These are phyloP conservation scores for Phytophthora boehmeriae DNA, from an alignment of 352 stramenopile genomes.

Conservation along the genomic window DNA sequence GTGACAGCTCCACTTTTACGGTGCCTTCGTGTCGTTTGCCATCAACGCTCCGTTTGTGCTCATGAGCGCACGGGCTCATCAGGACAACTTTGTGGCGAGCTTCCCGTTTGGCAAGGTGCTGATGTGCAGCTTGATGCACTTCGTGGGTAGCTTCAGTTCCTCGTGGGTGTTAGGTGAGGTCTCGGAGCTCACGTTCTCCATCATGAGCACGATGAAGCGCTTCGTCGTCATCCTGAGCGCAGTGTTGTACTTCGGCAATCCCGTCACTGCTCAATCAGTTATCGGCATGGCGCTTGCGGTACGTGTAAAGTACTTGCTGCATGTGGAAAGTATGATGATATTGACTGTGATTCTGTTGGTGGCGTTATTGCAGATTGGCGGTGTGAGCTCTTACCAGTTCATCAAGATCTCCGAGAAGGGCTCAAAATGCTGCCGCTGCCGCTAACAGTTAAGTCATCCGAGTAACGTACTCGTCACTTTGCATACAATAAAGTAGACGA, in stretches of 20 bases:
- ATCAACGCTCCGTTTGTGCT: constrained; percentile 84
- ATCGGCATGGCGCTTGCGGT: constrained; percentile 77
- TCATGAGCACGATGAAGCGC: constrained; percentile 91
- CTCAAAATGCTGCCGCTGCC: constrained; percentile 47
- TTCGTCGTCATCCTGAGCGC: constrained; percentile 88
- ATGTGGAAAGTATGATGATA: neutral
- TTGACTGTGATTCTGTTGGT: constrained; percentile 9
- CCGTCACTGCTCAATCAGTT: constrained; percentile 71
- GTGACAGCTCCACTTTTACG: constrained; percentile 91
- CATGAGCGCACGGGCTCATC: constrained; percentile 51
- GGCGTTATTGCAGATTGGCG: constrained; percentile 45
- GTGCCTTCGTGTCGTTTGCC: constrained; percentile 78
- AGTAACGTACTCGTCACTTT: constrained; percentile 28
- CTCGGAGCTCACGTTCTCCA: constrained; percentile 89
- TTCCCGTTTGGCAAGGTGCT: constrained; percentile 80
- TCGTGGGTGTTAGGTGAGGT: constrained; percentile 86
- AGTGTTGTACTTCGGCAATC: constrained; percentile 86
- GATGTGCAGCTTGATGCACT: constrained; percentile 85
- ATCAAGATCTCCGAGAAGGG: constrained; percentile 75
- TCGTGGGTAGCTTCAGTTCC: constrained; percentile 80
- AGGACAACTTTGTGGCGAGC: constrained; percentile 65
- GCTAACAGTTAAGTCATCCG: constrained; percentile 50
- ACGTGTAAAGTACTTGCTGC: constrained; percentile 10
- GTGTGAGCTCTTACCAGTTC: constrained; percentile 80
- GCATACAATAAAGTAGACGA: constrained; percentile 33